phyloP scores from a whole-genome alignment of 495 filamentous ascomycete species.

The Annulohypoxylon maeteangense region DNA sequence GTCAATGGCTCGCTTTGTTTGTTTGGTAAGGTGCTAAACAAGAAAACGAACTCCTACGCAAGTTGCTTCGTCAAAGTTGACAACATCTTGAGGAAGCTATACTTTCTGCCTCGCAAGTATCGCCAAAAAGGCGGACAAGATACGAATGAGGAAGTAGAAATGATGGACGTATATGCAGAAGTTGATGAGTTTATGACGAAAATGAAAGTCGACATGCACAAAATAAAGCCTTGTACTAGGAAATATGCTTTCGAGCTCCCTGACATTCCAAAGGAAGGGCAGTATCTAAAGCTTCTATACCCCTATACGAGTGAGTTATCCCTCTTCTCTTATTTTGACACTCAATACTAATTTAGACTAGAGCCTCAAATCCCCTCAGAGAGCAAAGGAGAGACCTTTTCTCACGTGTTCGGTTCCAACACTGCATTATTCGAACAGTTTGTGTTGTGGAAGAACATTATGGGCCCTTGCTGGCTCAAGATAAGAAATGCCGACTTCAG shows the following conservation, averaged over 20 bases:
- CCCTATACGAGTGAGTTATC: conserved; percentile 72
- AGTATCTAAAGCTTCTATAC: conserved; percentile 94
- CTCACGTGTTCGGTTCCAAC: conserved; percentile 92
- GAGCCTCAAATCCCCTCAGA: conserved; percentile 71
- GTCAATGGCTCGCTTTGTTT: conserved; percentile 91
- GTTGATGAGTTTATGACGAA: conserved; percentile 86
- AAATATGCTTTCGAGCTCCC: conserved; percentile 97
- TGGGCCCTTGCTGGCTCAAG: conserved; percentile 97
- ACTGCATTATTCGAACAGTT: conserved; percentile 97
- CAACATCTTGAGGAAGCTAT: conserved; percentile 92
- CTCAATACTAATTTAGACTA: conserved; percentile 37
- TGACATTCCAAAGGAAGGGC: conserved; percentile 84
- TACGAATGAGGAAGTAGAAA: conserved; percentile 82
- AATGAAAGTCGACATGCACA: conserved; percentile 85
- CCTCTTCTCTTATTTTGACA: background rate
- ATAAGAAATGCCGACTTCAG: conserved; percentile 86
- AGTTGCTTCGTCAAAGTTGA: conserved; percentile 98
- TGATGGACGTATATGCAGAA: conserved; percentile 90
- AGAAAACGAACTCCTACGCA: conserved; percentile 77
- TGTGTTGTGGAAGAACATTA: conserved; percentile 96
- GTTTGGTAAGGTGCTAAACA: conserved; percentile 96
- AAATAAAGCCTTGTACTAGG: conserved; percentile 87
- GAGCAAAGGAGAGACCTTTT: conserved; percentile 86
- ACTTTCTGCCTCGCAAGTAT: conserved; percentile 85
- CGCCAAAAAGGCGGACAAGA: conserved; percentile 67